phyloP scores from a whole-genome alignment of 208 protist species.

The Leishmania gerbilli region DNA sequence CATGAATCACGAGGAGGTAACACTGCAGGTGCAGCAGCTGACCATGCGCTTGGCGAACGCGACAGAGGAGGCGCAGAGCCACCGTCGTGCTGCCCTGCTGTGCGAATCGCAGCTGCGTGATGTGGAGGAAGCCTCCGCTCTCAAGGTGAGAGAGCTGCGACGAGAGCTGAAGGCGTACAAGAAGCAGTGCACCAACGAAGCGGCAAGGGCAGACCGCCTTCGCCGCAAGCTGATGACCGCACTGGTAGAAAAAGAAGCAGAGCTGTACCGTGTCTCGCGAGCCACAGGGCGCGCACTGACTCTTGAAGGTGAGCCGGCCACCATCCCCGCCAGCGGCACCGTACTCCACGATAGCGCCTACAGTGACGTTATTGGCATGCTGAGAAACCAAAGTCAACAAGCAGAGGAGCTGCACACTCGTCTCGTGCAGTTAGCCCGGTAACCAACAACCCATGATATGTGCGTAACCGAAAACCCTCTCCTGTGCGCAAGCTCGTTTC shows the following conservation, averaged over 20 bases:
- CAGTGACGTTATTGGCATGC: constrained; percentile 60
- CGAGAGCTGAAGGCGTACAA: constrained; percentile 57
- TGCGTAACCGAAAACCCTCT: background rate
- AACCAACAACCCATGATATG: background rate
- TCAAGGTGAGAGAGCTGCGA: constrained; percentile 38
- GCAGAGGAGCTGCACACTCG: constrained; percentile 63
- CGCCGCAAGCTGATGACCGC: constrained; percentile 60
- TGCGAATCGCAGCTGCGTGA: constrained; percentile 43
- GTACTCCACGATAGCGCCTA: background rate
- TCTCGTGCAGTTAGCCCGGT: constrained; percentile 57
- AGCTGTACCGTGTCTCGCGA: constrained; percentile 16
- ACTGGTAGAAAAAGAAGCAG: constrained; percentile 54
- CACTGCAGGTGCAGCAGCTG: constrained; percentile 53
- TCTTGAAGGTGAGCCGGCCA: constrained; percentile 5
- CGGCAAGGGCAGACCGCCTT: constrained; percentile 50
- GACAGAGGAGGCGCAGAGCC: constrained; percentile 52
- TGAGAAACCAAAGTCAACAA: constrained; percentile 66
- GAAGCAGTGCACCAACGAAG: constrained; percentile 48
- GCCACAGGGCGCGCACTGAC: background rate
- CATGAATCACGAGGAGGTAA: constrained; percentile 32
- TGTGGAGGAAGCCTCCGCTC: constrained; percentile 53
- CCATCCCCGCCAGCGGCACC: background rate
- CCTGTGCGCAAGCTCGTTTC: background rate
- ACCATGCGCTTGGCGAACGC: constrained; percentile 46
- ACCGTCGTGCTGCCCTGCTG: constrained; percentile 37